A percentile compares a stretch with the other conserved stretches of the same genome.
Conservation (phyloP, 768 basidiomycete genomes). For the Lactarius psammicola region DNA sequence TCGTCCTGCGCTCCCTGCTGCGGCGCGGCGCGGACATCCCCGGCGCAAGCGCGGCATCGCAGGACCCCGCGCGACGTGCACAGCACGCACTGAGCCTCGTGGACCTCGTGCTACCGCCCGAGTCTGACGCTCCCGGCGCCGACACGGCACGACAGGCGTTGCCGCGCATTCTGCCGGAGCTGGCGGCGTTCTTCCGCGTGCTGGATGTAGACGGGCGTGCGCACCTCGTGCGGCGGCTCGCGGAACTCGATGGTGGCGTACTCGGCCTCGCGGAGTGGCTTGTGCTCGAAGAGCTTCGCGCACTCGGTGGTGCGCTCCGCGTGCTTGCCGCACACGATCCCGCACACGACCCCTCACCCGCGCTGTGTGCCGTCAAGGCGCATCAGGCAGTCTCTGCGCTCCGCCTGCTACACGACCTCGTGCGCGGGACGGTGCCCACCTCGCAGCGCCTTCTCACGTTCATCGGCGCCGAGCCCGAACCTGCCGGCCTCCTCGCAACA, state of each 20-base stretch:
- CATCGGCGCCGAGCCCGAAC: conserved; percentile 45
- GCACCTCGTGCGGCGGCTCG: conserved; percentile 53
- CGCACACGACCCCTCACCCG: conserved; percentile 35
- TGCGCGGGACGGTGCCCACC: conserved; percentile 40
- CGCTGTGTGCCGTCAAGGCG: conserved; percentile 39
- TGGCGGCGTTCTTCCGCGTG: conserved; percentile 53
- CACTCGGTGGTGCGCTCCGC: conserved; percentile 58
- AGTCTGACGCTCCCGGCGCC: conserved; percentile 13
- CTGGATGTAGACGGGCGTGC: conserved; percentile 52
- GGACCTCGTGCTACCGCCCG: conserved; percentile 53
- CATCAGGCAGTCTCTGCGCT: conserved; percentile 52
- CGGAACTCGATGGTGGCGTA: conserved; percentile 54
- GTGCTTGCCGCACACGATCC: conserved; percentile 40
- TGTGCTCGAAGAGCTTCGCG: conserved; percentile 58
- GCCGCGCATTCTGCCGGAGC: conserved; percentile 54
- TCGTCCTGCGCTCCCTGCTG: conserved; percentile 58
- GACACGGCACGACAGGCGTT: conserved; percentile 54
- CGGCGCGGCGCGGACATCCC: conserved; percentile 41
- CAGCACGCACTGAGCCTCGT: conserved; percentile 56
- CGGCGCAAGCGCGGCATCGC: conserved; percentile 31
- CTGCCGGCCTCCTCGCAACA: conserved; percentile 41
- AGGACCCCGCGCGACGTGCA: conserved; percentile 58
- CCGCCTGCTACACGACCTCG: conserved; percentile 48
- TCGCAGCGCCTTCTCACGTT: conserved; percentile 46
- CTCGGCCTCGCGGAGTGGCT: conserved; percentile 69